Evolutionary conservation across 2,329 filamentous ascomycete genomes (phyloP).

Genomic region (Microascus cirrosus): DNA sequence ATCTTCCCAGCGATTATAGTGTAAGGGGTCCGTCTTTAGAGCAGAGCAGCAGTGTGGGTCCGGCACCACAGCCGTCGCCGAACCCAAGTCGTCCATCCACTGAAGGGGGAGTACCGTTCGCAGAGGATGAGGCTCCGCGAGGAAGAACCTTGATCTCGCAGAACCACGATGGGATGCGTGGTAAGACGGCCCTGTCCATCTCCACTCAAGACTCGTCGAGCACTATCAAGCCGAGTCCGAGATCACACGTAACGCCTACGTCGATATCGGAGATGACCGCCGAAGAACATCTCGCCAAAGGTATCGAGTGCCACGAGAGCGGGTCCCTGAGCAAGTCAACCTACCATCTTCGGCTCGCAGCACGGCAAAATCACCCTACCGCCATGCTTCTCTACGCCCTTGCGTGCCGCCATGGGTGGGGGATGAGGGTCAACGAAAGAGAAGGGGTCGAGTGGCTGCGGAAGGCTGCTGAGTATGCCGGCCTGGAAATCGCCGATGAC

Average conservation of each 20-base stretch:
- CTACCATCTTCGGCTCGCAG: slow-evolving; percentile 86
- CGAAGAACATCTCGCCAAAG: slow-evolving; percentile 83
- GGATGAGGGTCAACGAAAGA: slow-evolving; percentile 81
- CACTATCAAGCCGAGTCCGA: slow-evolving; percentile 31
- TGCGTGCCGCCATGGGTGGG: slow-evolving; percentile 94
- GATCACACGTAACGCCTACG: slow-evolving; percentile 33
- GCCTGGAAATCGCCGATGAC: slow-evolving; percentile 73
- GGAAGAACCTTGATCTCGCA: slow-evolving; percentile 29
- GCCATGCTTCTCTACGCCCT: slow-evolving; percentile 94
- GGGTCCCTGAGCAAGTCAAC: slow-evolving; percentile 88
- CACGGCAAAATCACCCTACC: slow-evolving; percentile 74
- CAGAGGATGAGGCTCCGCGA: slow-evolving; percentile 30
- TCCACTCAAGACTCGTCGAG: slow-evolving; percentile 43
- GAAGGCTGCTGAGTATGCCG: slow-evolving; percentile 77
- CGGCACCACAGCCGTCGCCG: slow-evolving; percentile 29
- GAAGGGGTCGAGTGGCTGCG: slow-evolving; percentile 90
- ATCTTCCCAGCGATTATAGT: slow-evolving; percentile 24
- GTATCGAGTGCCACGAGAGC: slow-evolving; percentile 79
- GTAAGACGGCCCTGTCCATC: slow-evolving; percentile 33
- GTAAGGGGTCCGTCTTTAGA: slow-evolving; percentile 1
- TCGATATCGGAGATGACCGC: slow-evolving; percentile 60
- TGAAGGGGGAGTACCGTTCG: slow-evolving; percentile 27
- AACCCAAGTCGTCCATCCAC: slow-evolving; percentile 32
- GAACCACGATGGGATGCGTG: slow-evolving; percentile 25
- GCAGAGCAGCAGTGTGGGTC: slow-evolving; percentile 10